Percentiles rank a stretch among this genome's conserved stretches.
Conservation (phyloP, 768 basidiomycete genomes). For the Russula vinacea region DNA sequence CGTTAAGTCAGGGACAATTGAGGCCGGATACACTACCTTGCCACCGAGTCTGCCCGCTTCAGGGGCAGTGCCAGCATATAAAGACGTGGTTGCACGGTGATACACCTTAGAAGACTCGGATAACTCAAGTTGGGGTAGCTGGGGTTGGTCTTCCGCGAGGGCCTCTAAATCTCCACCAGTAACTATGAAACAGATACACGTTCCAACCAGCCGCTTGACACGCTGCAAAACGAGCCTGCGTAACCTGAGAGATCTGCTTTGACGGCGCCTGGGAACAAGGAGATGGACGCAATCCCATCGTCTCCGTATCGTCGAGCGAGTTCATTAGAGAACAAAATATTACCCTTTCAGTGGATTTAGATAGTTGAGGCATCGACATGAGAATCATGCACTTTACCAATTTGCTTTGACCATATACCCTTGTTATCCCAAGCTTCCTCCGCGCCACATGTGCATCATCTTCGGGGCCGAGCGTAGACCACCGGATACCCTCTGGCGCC, state of each 20-base stretch:
- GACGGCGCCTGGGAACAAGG: not conserved
- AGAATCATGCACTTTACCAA: not conserved
- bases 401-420: conserved; percentile 4
- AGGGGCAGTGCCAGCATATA: conserved; percentile 12
- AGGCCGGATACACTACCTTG: conserved; percentile 2
- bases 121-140: too few relatives aligned
- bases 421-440: not conserved
- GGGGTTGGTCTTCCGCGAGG: not conserved
- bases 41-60: conserved; percentile 2
- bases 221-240: not conserved
- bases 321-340: conserved; percentile 8
- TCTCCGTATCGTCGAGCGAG: not conserved
- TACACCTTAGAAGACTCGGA: not conserved
- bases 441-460: not conserved
- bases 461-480: not conserved
- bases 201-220: accelerated
- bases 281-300: conserved; percentile 9
- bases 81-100: conserved; percentile 5
- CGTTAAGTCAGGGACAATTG: not conserved
- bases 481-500: conserved; percentile 8
- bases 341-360: not conserved
- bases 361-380: not conserved
- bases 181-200: not conserved
- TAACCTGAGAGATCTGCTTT: not conserved
- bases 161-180: not conserved